Percentiles rank a stretch among this genome's conserved stretches.
Evolutionary conservation across 1,284 basidiomycete genomes (phyloP).

Genomic region (Ganoderma lucidum): DNA sequence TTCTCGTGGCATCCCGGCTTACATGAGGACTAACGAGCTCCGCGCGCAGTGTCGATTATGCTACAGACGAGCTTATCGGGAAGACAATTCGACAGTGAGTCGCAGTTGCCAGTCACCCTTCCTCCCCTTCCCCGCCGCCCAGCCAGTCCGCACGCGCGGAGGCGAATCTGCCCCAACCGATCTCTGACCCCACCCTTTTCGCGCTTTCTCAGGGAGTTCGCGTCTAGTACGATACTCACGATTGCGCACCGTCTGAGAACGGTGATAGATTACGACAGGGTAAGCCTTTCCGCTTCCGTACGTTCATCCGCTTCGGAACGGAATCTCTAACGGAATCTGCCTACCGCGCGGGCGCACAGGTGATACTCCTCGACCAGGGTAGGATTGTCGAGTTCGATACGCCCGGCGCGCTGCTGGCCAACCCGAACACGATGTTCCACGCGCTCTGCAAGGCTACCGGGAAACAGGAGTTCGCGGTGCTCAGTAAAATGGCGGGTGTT

Average conservation of each 20-base stretch:
- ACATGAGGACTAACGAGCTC: conserved; percentile 17
- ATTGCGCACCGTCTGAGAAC: conserved; percentile 76
- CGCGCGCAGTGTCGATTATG: conserved; percentile 71
- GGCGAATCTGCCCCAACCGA: conserved; percentile 8
- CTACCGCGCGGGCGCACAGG: conserved; percentile 50
- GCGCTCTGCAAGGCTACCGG: conserved; percentile 86
- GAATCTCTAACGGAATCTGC: conserved; percentile 16
- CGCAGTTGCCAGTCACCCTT: background rate
- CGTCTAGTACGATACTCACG: conserved; percentile 62
- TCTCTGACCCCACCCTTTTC: conserved; percentile 17
- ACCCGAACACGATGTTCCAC: conserved; percentile 77
- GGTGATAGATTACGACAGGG: conserved; percentile 66
- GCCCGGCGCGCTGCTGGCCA: conserved; percentile 71
- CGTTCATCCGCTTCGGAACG: background rate
- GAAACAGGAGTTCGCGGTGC: conserved; percentile 76
- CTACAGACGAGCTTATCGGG: conserved; percentile 78
- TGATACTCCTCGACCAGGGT: conserved; percentile 90
- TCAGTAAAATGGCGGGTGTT: conserved; percentile 72
- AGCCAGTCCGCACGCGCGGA: background rate
- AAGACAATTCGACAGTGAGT: conserved; percentile 78
- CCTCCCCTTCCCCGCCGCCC: background rate
- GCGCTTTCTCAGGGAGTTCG: conserved; percentile 52
- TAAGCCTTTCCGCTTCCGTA: conserved; percentile 34
- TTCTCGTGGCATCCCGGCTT: conserved; percentile 23
- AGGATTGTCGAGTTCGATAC: conserved; percentile 86